Conservation (phyloP, 2,329 filamentous ascomycete genomes). For the Fusarium citri region DNA sequence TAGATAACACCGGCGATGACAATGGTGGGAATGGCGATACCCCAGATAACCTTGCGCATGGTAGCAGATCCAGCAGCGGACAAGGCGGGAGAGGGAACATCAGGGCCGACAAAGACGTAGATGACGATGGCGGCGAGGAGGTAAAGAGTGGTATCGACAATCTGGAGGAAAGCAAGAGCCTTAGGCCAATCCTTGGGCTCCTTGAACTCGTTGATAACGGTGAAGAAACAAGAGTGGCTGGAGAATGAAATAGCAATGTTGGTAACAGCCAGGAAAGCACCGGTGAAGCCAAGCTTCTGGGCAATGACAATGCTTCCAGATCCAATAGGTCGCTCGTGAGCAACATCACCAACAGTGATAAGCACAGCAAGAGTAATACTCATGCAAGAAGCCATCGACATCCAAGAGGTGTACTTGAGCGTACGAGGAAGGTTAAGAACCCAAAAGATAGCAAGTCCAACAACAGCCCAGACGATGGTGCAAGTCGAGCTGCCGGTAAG, state of each 20-base stretch:
- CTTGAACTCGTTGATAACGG: conserved; percentile 72
- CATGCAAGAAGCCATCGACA: conserved; percentile 71
- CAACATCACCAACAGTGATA: conserved; percentile 72
- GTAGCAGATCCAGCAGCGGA: conserved; percentile 65
- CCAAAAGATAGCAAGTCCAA: conserved; percentile 69
- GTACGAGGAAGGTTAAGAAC: conserved; percentile 71
- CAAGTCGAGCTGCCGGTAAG: conserved; percentile 70
- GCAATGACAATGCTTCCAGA: conserved; percentile 49
- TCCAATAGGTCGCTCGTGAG: conserved; percentile 57
- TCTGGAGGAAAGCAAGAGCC: conserved; percentile 65
- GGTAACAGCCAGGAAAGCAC: conserved; percentile 67
- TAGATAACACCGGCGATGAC: conserved; percentile 78
- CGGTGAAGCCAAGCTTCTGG: conserved; percentile 58
- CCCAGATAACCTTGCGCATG: conserved; percentile 74
- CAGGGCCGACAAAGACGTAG: conserved; percentile 72
- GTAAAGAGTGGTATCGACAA: conserved; percentile 70
- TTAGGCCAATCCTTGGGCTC: conserved; percentile 60
- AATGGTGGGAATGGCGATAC: conserved; percentile 73
- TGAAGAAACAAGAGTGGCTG: conserved; percentile 76
- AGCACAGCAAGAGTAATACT: conserved; percentile 72
- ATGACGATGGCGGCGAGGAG: conserved; percentile 73
- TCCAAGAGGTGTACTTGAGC: conserved; percentile 69
- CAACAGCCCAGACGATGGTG: conserved; percentile 72
- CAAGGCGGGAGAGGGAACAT: conserved; percentile 74
- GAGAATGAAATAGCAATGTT: conserved; percentile 76